A percentile compares a stretch with the other conserved stretches of the same genome.
Evolutionary conservation across 2,329 filamentous ascomycete genomes (phyloP).

Genomic region (Claviceps sp.): DNA sequence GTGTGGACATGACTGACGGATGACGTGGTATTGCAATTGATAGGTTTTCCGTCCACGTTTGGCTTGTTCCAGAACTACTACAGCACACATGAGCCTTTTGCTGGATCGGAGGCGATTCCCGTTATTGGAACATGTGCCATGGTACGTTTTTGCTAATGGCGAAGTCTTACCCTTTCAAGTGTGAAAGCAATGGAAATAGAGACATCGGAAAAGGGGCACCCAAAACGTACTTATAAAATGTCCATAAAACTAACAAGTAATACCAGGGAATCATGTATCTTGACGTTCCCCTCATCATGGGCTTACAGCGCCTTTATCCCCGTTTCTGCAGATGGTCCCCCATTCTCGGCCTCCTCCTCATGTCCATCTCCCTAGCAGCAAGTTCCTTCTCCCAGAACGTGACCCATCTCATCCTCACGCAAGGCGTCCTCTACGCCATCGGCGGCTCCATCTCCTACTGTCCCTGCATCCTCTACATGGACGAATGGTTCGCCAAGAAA

Average conservation of each 20-base stretch:
- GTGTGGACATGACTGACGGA: background rate
- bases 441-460: conserved; percentile 42
- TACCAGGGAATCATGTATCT: conserved; percentile 41
- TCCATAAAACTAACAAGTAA: background rate
- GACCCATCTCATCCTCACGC: conserved; percentile 42
- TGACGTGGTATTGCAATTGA: background rate
- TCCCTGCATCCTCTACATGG: conserved; percentile 43
- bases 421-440: conserved; percentile 48
- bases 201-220: no score
- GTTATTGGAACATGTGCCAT: conserved; percentile 52
- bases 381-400: conserved; percentile 40
- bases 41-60: conserved; percentile 55
- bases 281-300: conserved; percentile 34
- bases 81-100: conserved; percentile 43
- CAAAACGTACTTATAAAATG: background rate
- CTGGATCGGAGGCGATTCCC: conserved; percentile 38
- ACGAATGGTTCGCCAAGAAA: conserved; percentile 46
- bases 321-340: conserved; percentile 27
- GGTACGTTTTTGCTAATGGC: conserved; percentile 19
- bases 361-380: conserved; percentile 37
- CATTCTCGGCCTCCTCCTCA: conserved; percentile 32
- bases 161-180: no score
- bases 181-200: no score
- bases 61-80: conserved; percentile 63
- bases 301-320: conserved; percentile 29